Percentiles rank a stretch among this genome's conserved stretches.
These are phyloP conservation scores for Arthrobotrys iridis DNA, from an alignment of 2,329 filamentous ascomycete species.

Conservation along the genomic window DNA sequence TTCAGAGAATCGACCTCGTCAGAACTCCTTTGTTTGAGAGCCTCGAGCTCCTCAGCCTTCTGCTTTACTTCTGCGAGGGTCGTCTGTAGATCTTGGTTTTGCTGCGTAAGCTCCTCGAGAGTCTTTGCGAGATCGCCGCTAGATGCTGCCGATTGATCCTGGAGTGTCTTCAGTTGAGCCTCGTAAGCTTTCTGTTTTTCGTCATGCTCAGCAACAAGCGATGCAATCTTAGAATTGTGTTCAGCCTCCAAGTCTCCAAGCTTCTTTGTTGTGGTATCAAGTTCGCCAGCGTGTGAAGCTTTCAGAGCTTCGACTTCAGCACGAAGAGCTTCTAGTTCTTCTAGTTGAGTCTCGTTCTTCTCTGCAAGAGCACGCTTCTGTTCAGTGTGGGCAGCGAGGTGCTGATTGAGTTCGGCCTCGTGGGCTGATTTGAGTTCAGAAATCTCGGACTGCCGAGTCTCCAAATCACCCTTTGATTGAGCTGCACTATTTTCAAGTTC, in stretches of 20 bases:
- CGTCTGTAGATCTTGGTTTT: conserved; percentile 40
- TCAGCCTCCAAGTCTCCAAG: conserved; percentile 27
- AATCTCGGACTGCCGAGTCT: conserved; percentile 37
- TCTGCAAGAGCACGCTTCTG: conserved; percentile 46
- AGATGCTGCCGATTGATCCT: conserved; percentile 34
- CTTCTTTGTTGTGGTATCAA: conserved; percentile 18
- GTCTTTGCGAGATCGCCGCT: conserved; percentile 15
- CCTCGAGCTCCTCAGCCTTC: conserved; percentile 30
- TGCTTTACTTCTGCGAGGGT: conserved; percentile 29
- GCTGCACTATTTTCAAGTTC: conserved; percentile 41
- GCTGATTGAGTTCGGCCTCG: conserved; percentile 34
- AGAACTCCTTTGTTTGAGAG: conserved; percentile 15
- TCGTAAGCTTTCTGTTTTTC: conserved; percentile 31
- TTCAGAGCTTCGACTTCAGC: conserved; percentile 35
- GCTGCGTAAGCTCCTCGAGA: conserved; percentile 31
- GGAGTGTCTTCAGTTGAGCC: conserved; percentile 31
- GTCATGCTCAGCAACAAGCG: conserved; percentile 34
- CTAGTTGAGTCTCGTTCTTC: conserved; percentile 25
- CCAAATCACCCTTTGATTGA: conserved; percentile 48
- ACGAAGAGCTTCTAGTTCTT: conserved; percentile 26
- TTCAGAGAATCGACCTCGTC: conserved; percentile 31
- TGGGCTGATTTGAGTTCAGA: conserved; percentile 34
- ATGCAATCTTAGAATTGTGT: conserved; percentile 23
- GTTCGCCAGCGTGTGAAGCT: conserved; percentile 7
- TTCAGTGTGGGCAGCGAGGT: conserved; percentile 36